A percentile compares a stretch with the other conserved stretches of the same genome.
Conservation (phyloP, 805 yeast genomes). For the Candida ulmi region DNA sequence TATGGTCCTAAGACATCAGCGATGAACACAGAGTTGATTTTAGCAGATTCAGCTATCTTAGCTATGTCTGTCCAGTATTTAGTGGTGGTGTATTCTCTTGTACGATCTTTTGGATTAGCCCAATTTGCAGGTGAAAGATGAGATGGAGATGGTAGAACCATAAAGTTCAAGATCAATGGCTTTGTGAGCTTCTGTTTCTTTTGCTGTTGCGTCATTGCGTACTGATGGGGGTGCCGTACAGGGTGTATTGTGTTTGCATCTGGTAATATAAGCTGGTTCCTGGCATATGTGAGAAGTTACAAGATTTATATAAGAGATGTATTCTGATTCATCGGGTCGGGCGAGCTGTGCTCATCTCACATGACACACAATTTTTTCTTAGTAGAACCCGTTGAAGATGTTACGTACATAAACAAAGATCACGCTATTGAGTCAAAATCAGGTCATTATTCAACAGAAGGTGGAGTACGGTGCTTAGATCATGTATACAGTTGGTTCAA, state of each 20-base stretch:
- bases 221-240: too few relatives aligned
- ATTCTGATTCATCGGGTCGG: too few relatives aligned
- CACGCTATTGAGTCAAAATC: too few relatives aligned
- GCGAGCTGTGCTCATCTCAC: too few relatives aligned
- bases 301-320: conserved; percentile 1
- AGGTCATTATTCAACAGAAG: too few relatives aligned
- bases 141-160: conserved; percentile 26
- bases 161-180: conserved; percentile 31
- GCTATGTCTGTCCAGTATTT: conserved; percentile 32
- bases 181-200: conserved; percentile 7
- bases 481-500: too few relatives aligned
- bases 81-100: conserved; percentile 20
- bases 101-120: conserved; percentile 34
- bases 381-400: too few relatives aligned
- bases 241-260: too few relatives aligned
- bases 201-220: conserved; percentile 15
- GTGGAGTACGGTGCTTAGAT: too few relatives aligned
- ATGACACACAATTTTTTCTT: too few relatives aligned
- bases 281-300: neutral
- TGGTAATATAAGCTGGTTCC: too few relatives aligned
- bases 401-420: too few relatives aligned
- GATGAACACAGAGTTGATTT: conserved; percentile 29
- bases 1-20: conserved; percentile 34
- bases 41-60: conserved; percentile 27
- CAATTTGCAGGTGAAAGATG: conserved; percentile 27